Conservation (phyloP, 768 basidiomycete species). For the Auriscalpium vulgare region DNA sequence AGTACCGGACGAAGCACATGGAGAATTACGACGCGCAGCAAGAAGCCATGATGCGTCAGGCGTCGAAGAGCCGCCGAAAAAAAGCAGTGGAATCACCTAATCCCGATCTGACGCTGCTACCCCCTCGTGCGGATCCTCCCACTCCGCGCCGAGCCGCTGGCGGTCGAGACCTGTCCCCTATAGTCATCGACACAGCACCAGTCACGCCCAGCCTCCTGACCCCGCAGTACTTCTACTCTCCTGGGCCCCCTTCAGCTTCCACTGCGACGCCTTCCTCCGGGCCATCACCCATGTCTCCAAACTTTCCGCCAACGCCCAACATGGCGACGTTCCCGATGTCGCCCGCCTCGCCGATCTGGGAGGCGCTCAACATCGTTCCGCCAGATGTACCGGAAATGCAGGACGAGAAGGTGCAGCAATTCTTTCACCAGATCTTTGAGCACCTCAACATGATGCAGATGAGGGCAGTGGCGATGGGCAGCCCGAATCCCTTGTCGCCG, state of each 20-base stretch:
- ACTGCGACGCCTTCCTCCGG: constrained; percentile 13
- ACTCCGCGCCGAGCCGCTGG: constrained; percentile 53
- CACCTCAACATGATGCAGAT: constrained; percentile 70
- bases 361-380: constrained; percentile 26
- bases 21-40: constrained; percentile 58
- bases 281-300: constrained; percentile 18
- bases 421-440: constrained; percentile 79
- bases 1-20: constrained; percentile 69
- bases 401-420: constrained; percentile 71
- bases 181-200: constrained; percentile 10
- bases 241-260: background rate
- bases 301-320: constrained; percentile 9
- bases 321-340: constrained; percentile 16
- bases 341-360: constrained; percentile 27
- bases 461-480: constrained; percentile 26
- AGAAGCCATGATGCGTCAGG: constrained; percentile 22
- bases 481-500: background rate
- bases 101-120: constrained; percentile 24
- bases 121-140: constrained; percentile 48
- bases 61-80: constrained; percentile 28
- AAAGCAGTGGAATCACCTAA: constrained; percentile 21
- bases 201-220: constrained; percentile 8
- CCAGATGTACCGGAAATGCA: constrained; percentile 62
- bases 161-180: constrained; percentile 8
- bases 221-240: constrained; percentile 12